These are phyloP conservation scores for Scheffersomyces amazonensis DNA, from an alignment of 805 yeast genomes.

Conservation along the genomic window DNA sequence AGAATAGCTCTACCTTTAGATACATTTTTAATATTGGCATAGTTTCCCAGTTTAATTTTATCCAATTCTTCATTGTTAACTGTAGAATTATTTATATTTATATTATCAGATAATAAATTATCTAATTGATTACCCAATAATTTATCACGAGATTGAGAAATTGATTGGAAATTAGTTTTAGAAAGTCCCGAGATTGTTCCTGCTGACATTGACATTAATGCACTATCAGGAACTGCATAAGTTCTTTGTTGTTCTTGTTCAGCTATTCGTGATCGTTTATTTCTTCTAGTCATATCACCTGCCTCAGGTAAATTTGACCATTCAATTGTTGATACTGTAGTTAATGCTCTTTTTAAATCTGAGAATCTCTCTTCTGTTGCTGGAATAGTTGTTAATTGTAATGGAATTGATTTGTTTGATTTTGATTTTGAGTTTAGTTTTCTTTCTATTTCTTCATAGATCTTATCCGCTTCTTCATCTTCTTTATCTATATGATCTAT, in stretches of 20 bases:
- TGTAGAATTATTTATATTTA: slow-evolving; percentile 20
- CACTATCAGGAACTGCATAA: slow-evolving; percentile 80
- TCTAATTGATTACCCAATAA: slow-evolving; percentile 57
- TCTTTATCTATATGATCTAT: slow-evolving; percentile 38
- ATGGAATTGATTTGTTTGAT: slow-evolving; percentile 10
- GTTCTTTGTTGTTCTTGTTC: slow-evolving; percentile 63
- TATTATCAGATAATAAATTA: slow-evolving; percentile 14
- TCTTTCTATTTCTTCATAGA: slow-evolving; percentile 68
- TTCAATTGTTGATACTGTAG: slow-evolving; percentile 59
- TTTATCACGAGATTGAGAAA: slow-evolving; percentile 63
- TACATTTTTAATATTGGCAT: slow-evolving; percentile 10
- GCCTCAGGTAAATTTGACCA: slow-evolving; percentile 88
- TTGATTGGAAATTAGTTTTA: slow-evolving; percentile 46
- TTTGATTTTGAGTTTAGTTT: slow-evolving; percentile 35
- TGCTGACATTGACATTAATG: slow-evolving; percentile 40
- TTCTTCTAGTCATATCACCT: slow-evolving; percentile 77
- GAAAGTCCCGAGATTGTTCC: slow-evolving; percentile 5
- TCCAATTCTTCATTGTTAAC: slow-evolving; percentile 6
- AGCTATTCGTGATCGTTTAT: slow-evolving; percentile 66
- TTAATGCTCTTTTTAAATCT: slow-evolving; percentile 63
- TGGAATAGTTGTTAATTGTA: background rate
- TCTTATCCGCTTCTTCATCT: slow-evolving; percentile 74
- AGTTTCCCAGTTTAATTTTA: background rate
- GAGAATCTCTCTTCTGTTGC: slow-evolving; percentile 45
- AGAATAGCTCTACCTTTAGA: slow-evolving; percentile 55